Conservation (phyloP, 2,329 filamentous ascomycete species). For the Thelonectria rubi region DNA sequence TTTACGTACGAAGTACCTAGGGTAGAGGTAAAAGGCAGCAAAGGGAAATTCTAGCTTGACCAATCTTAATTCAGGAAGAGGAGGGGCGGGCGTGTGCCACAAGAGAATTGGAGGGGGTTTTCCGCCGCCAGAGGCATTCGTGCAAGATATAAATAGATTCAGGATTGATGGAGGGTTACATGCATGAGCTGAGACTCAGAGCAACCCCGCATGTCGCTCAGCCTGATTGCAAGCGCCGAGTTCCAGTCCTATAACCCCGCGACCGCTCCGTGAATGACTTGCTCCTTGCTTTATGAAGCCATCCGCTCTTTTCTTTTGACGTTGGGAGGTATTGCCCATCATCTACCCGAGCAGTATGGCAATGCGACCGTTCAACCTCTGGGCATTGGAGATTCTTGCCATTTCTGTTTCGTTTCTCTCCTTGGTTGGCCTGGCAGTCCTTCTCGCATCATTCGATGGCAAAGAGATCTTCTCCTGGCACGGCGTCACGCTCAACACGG, state of each 20-base stretch:
- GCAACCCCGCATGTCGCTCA: background rate
- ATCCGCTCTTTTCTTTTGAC: background rate
- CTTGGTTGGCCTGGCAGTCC: background rate
- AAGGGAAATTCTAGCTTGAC: no score
- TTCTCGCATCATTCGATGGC: conserved; percentile 9
- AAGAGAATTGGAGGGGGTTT: no score
- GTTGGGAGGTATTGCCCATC: background rate
- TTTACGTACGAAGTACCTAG: no score
- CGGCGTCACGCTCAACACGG: conserved; percentile 31
- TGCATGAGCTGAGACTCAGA: background rate
- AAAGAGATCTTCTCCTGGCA: conserved; percentile 27
- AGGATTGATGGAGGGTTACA: no score
- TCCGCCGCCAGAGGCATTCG: no score
- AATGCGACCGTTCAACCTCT: background rate
- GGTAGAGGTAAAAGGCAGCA: no score
- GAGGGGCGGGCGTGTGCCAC: no score
- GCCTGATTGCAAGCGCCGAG: background rate
- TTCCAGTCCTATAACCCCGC: background rate
- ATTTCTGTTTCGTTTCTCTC: background rate
- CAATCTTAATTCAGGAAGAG: no score
- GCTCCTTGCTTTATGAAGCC: background rate
- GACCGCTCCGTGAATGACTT: background rate
- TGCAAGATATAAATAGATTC: no score
- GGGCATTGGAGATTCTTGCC: background rate
- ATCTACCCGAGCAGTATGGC: background rate